Conservation (phyloP, 2,329 filamentous ascomycete species). For the Hypoxylon sp. region DNA sequence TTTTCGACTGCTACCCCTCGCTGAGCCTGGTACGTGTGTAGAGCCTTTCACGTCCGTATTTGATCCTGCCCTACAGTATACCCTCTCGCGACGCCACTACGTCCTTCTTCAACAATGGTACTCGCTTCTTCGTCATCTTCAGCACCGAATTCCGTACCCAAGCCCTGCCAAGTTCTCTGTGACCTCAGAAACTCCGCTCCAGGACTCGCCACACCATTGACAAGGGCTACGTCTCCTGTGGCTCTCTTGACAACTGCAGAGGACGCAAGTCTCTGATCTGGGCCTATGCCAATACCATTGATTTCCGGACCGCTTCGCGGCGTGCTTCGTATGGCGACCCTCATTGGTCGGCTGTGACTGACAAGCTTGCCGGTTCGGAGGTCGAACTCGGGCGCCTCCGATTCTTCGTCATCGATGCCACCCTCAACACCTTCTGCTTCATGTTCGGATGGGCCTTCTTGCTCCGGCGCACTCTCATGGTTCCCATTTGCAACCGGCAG, state of each 20-base stretch:
- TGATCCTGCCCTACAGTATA: constrained; percentile 80
- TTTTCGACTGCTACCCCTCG: background rate
- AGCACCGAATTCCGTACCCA: constrained; percentile 85
- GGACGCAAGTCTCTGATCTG: constrained; percentile 49
- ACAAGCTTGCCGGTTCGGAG: constrained; percentile 88
- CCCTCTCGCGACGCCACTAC: constrained; percentile 88
- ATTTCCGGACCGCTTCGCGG: constrained; percentile 36
- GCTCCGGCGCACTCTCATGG: constrained; percentile 41
- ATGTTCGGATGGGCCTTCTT: constrained; percentile 37
- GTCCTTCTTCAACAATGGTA: constrained; percentile 84
- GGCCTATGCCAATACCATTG: constrained; percentile 37
- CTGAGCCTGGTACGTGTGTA: background rate
- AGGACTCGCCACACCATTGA: constrained; percentile 90
- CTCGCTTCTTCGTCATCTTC: constrained; percentile 73
- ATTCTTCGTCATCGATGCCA: constrained; percentile 75
- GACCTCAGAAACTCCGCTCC: constrained; percentile 89
- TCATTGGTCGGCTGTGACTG: constrained; percentile 83
- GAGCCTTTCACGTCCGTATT: constrained; percentile 51
- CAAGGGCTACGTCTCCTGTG: constrained; percentile 78
- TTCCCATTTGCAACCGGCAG: constrained; percentile 50
- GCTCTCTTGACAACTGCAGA: constrained; percentile 74
- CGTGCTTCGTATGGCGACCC: constrained; percentile 58
- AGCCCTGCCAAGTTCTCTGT: constrained; percentile 89
- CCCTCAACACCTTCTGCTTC: constrained; percentile 56
- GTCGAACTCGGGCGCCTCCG: constrained; percentile 91